Evolutionary conservation across 2,329 filamentous ascomycete species (phyloP), one percentile per base, ranked within the genome.

Genomic region (Epichloe amarillans): DNA sequence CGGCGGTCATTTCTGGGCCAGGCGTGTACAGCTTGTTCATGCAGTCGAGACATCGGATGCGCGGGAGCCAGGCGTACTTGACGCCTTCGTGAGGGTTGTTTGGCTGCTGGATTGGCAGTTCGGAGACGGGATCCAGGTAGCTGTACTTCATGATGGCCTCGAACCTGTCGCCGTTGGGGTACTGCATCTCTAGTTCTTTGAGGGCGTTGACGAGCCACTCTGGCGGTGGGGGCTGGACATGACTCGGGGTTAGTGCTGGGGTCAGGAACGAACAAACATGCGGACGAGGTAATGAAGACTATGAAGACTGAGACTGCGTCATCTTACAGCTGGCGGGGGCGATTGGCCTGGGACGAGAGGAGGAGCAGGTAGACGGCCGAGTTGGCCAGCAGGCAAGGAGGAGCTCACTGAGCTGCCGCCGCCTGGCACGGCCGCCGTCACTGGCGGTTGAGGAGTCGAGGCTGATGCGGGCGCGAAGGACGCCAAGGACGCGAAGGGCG

Each of bases 1-100:
- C 83, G 5, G 91, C 86, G 2, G 88, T 89, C 64, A 79, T 85
- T 23, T 84, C 88, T 0, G 90, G 88, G 0, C 89, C 87, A 0
- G 90, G 88, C 0, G 90, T 95, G 67, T 98, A 98, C 11, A 95
- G 73, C 67, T 96, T 97, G 33, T 88, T 88, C 0, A 88, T 88
- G 64, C 93, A 97, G 66, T 98, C 93, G 45, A 84, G 80, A 65
- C 93, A 98, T 52, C 88, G 79, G 56, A 98, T 96, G 47, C 93
- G 78, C 8, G 93, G 93, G 47, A 95, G 74, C 68, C 85, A 97
- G 68, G 86, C 86, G 58, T 84, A 88, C 60, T 84, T 86, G 54
- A 88, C 72, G 54, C 84, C 79, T 54, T 75, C 72, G 50, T 77
- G 83, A 8, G 76, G 69, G 15, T 74, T 71, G 43, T 76, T 72